phyloP scores from a whole-genome alignment of 1,284 basidiomycete genomes.

The Cryptococcus sp. region DNA sequence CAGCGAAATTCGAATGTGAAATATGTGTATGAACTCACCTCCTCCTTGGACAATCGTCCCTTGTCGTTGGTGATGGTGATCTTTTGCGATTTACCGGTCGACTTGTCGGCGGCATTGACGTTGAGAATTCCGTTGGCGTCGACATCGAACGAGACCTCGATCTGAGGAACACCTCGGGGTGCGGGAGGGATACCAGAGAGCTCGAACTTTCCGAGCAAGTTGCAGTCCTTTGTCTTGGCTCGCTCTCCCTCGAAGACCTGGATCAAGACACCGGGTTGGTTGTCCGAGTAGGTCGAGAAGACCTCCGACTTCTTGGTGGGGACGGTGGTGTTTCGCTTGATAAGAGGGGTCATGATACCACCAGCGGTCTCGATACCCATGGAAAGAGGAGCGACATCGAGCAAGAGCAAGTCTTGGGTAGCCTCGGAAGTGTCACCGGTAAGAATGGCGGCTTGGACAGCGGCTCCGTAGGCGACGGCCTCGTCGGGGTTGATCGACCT shows the following conservation, averaged over 20 bases:
- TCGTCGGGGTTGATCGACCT: slow-evolving; percentile 99
- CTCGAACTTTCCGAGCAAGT: slow-evolving; percentile 98
- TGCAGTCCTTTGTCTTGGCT: slow-evolving; percentile 99
- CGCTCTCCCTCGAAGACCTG: slow-evolving; percentile 99
- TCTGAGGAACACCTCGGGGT: slow-evolving; percentile 95
- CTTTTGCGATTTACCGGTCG: slow-evolving; percentile 75
- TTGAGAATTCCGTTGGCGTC: slow-evolving; percentile 98
- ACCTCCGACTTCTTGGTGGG: slow-evolving; percentile 99
- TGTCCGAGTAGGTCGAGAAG: slow-evolving; percentile 99
- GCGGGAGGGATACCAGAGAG: slow-evolving; percentile 96
- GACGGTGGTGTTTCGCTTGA: slow-evolving; percentile 89
- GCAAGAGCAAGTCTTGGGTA: slow-evolving; percentile 91
- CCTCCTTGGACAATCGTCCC: slow-evolving; percentile 95
- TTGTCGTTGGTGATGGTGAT: slow-evolving; percentile 99
- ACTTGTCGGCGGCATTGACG: slow-evolving; percentile 89
- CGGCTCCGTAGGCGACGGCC: slow-evolving; percentile 98
- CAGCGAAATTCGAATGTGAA: no score
- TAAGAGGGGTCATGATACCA: slow-evolving; percentile 96
- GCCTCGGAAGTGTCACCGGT: slow-evolving; percentile 98
- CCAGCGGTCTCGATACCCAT: slow-evolving; percentile 97
- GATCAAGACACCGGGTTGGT: slow-evolving; percentile 98
- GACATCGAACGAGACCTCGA: slow-evolving; percentile 98
- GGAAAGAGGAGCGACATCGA: slow-evolving; percentile 94
- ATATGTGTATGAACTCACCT: no score
- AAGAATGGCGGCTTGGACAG: slow-evolving; percentile 97